phyloP scores from a whole-genome alignment of 331 rosid species.

The Quercus tomentella region DNA sequence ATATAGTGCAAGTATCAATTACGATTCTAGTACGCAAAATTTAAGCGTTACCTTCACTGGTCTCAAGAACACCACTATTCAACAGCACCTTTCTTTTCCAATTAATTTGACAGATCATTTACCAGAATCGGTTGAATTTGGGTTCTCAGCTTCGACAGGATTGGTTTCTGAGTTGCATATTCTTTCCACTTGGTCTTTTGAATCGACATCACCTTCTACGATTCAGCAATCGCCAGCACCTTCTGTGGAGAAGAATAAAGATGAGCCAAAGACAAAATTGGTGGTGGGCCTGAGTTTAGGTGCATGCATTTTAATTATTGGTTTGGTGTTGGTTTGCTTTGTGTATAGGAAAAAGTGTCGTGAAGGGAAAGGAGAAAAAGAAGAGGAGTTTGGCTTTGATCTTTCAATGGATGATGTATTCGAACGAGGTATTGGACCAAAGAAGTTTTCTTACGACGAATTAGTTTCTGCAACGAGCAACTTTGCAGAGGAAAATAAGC shows the following conservation, averaged over 20 bases:
- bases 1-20: constrained; percentile 16
- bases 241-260: too few relatives aligned
- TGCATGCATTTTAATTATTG: not conserved
- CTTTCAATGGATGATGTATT: not conserved
- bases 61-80: not conserved
- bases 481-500: too few relatives aligned
- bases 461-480: not conserved
- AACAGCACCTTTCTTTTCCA: not conserved
- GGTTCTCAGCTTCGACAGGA: constrained; percentile 18
- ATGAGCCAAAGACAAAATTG: not conserved
- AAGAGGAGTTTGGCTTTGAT: not conserved
- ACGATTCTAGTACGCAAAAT: constrained; percentile 6
- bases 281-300: constrained; percentile 7
- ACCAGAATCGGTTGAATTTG: constrained; percentile 25
- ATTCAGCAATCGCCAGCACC: too few relatives aligned
- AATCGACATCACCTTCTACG: not conserved
- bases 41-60: constrained; percentile 21
- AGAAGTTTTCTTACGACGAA: not conserved
- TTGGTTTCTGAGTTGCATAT: not conserved
- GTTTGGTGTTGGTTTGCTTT: not conserved
- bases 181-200: constrained; percentile 19
- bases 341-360: not conserved
- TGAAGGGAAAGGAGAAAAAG: not conserved
- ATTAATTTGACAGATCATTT: constrained; percentile 6
- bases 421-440: not conserved